Percentiles rank a stretch among this genome's conserved stretches.
Conservation (phyloP, 805 yeast species). For the Lipomyces sp. region DNA sequence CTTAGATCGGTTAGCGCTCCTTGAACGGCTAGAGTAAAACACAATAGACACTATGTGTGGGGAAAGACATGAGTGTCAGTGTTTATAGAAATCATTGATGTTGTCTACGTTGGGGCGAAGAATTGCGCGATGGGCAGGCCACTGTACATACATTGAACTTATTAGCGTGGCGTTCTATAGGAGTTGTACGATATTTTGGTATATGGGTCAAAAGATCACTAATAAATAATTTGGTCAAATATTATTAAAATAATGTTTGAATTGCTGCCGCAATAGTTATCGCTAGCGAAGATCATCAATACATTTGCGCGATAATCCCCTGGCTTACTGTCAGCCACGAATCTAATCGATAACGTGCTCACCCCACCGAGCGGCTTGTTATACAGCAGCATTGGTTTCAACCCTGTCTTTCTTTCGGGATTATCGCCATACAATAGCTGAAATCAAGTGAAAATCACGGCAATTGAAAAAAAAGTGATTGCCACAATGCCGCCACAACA, state of each 20-base stretch:
- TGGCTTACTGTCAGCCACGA: neutral
- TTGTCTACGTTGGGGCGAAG: too few relatives aligned
- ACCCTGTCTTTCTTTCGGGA: neutral
- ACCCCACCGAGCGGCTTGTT: too few relatives aligned
- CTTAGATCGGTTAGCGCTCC: slow-evolving; percentile 63
- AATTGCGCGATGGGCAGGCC: neutral
- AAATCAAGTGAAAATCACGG: neutral
- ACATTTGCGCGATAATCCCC: neutral
- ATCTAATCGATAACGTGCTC: neutral
- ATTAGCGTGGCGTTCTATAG: neutral
- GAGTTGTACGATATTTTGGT: neutral
- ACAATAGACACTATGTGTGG: neutral
- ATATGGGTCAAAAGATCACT: neutral
- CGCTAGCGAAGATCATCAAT: neutral
- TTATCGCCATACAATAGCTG: neutral
- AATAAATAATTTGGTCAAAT: neutral
- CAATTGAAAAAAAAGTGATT: neutral
- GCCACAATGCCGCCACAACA: slow-evolving; percentile 2
- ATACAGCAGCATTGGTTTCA: neutral
- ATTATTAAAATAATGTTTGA: neutral
- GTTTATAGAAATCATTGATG: neutral
- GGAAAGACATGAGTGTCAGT: neutral
- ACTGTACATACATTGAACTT: neutral
- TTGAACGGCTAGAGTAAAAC: slow-evolving; percentile 63
- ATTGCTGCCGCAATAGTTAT: neutral